A percentile compares a stretch with the other conserved stretches of the same genome.
Conservation (phyloP, 192 early-diverging fungal genomes). For the Gonapodya prolifera region DNA sequence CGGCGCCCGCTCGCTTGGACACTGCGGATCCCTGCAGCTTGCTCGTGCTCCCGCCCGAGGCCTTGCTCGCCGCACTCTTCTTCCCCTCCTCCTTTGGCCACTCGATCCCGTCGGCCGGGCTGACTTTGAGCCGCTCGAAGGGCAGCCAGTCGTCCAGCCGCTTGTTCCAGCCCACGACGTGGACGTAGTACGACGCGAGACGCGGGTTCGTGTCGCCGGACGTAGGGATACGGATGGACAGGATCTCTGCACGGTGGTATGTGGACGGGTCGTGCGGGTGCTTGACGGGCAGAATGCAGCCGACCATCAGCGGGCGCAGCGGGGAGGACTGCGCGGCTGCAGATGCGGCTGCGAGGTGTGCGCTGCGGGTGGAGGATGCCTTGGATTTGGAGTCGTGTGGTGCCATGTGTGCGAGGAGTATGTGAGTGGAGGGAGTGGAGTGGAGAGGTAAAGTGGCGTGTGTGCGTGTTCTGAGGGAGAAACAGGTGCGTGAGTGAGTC, state of each 20-base stretch:
- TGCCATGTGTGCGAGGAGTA: no score
- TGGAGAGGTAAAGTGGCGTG: not conserved
- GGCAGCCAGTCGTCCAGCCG: constrained; percentile 94
- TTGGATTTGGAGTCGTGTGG: not conserved
- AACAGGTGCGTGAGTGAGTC: not conserved
- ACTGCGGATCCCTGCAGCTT: no score
- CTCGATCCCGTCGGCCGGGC: not conserved
- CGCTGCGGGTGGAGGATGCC: not conserved
- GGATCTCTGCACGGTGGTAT: not conserved
- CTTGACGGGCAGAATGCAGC: not conserved
- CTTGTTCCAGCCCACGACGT: constrained; percentile 96
- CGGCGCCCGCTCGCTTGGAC: no score
- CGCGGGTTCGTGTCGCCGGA: constrained; percentile 18
- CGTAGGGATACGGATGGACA: not conserved
- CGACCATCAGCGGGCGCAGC: not conserved
- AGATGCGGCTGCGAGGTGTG: not conserved
- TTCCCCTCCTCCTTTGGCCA: constrained; percentile 4
- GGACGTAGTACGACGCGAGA: constrained; percentile 71
- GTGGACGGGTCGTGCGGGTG: not conserved
- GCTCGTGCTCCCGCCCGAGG: no score
- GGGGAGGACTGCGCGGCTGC: not conserved
- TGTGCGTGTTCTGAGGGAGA: not conserved
- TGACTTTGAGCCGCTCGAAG: constrained; percentile 38
- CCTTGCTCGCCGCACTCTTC: not conserved
- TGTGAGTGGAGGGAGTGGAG: not conserved